A percentile compares a stretch with the other conserved stretches of the same genome.
phyloP scores from a whole-genome alignment of 495 filamentous ascomycete species.

The Neurospora sp. region DNA sequence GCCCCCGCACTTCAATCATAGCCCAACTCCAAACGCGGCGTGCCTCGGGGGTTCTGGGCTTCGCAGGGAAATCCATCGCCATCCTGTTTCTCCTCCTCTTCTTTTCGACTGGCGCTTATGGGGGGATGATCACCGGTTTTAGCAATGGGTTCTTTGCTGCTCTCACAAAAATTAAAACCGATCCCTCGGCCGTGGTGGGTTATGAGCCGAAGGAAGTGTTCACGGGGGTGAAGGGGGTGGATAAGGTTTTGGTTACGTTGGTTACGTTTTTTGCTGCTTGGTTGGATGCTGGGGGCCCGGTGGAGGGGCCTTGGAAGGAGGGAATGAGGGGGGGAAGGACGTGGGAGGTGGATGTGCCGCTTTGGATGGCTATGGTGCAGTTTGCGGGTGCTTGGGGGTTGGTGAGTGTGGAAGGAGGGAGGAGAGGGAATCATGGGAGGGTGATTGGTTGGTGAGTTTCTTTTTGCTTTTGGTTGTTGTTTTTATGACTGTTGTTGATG shows the following conservation, averaged over 20 bases:
- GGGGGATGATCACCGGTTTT: background rate
- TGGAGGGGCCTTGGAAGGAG: no score
- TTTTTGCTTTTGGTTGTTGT: background rate
- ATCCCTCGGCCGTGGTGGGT: background rate
- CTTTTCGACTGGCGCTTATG: background rate
- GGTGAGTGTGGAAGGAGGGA: slow-evolving; percentile 45
- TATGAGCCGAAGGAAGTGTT: slow-evolving; percentile 19
- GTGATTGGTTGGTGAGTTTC: slow-evolving; percentile 41
- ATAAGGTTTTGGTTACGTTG: slow-evolving; percentile 37
- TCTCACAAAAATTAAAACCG: background rate
- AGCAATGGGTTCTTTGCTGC: background rate
- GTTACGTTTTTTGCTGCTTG: slow-evolving; percentile 46
- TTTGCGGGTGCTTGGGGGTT: slow-evolving; percentile 47
- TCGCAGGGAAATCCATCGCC: background rate
- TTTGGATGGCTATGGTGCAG: slow-evolving; percentile 43
- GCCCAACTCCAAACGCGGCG: background rate
- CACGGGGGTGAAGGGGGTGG: slow-evolving; percentile 41
- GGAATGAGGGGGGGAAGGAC: slow-evolving; percentile 23
- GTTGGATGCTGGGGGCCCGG: slow-evolving; percentile 23
- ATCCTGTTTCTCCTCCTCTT: background rate
- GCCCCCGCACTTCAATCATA: background rate
- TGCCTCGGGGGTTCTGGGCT: background rate
- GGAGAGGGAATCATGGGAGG: slow-evolving; percentile 43
- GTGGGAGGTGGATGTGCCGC: slow-evolving; percentile 35
- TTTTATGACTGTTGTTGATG: background rate